phyloP scores from a whole-genome alignment of 257 asterid species.

The Solanum gandarillasii region DNA sequence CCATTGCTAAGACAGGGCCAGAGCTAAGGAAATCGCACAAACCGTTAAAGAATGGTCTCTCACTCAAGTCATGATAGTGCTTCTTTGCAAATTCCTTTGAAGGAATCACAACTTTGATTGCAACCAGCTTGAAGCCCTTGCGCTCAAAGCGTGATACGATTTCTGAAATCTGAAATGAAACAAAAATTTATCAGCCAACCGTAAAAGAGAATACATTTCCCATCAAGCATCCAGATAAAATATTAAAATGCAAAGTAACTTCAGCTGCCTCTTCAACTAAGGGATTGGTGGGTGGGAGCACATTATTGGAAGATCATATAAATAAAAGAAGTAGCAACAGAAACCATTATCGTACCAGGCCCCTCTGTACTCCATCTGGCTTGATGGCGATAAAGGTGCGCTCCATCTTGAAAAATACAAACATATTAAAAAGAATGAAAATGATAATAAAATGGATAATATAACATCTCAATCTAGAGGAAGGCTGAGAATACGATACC shows the following conservation, averaged over 20 bases:
- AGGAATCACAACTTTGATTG: constrained; percentile 72
- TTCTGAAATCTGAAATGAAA: constrained; percentile 67
- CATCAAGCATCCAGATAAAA: not conserved
- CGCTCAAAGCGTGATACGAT: constrained; percentile 85
- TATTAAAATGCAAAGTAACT: not conserved
- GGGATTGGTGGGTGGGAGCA: not conserved
- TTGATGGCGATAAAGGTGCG: constrained; percentile 94
- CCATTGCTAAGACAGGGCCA: constrained; percentile 99
- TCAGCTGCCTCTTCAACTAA: not conserved
- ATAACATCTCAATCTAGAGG: not conserved
- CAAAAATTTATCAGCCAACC: constrained; percentile 4
- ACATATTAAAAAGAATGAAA: not conserved
- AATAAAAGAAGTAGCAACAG: not conserved
- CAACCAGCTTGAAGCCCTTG: constrained; percentile 93
- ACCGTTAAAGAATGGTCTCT: constrained; percentile 89
- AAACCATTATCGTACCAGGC: constrained; percentile 46
- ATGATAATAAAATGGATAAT: not conserved
- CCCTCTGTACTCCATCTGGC: constrained; percentile 99
- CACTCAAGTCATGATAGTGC: constrained; percentile 92
- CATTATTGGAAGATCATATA: not conserved
- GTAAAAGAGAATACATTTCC: not conserved
- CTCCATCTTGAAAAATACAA: constrained; percentile 47
- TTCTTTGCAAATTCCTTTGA: constrained; percentile 80
- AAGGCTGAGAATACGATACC: constrained; percentile 28
- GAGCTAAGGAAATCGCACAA: constrained; percentile 98